Base-by-base conservation (phyloP, 1,284 basidiomycete species). In the Rhizoctonia solani region DNA sequence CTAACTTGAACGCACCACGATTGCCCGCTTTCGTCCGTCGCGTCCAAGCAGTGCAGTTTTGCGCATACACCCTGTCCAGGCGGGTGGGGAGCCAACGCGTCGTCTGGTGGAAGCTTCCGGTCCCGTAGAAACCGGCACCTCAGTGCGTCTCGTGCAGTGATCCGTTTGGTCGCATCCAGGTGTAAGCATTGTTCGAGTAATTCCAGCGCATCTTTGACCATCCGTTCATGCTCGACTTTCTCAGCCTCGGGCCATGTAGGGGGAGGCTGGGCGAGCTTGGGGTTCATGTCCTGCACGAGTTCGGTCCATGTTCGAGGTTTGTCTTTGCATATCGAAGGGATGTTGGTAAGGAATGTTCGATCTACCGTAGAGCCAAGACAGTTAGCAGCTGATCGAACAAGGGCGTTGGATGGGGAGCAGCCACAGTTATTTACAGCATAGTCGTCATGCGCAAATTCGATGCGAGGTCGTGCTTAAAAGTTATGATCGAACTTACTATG, bases 281-380 rank as follows among this genome's bases (percentile, higher is more conserved):
- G 92, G 73, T 95, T 95, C 68, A 92, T 85, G 54, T 79, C 83
- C 71, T 87, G 82, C 47, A 95, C 87, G 68, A 96, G 87, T 8
- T 86, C 82, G 29, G 79, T 79, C 84, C 95, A 89, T 41, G 85
- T 77, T 14, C 85, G 83, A 42, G 89, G 88, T 0, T 88, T 82
- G 37, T 80, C 75, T 11, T 86, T 83, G n/a, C n/a, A n/a, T 21
- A 94, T 78, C 3, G 87, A 82, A 2, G 93, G 92, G 0, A 97
- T 82, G 73, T 97, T 97, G 21, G 90, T 90, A 13, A 88, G 81
- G 72, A 97, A 90, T 1, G 88, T 89, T 30, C 95, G 89, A 75
- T 90, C 95, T 97, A 71, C 29, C 3, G 49, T 5, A 16, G 44
- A 13, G 5, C 27, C 4, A n/a, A 8, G 55, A 46, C 11, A 58